These are phyloP conservation scores for Lippia alba DNA, from an alignment of 305 asterid species.

Conservation along the genomic window DNA sequence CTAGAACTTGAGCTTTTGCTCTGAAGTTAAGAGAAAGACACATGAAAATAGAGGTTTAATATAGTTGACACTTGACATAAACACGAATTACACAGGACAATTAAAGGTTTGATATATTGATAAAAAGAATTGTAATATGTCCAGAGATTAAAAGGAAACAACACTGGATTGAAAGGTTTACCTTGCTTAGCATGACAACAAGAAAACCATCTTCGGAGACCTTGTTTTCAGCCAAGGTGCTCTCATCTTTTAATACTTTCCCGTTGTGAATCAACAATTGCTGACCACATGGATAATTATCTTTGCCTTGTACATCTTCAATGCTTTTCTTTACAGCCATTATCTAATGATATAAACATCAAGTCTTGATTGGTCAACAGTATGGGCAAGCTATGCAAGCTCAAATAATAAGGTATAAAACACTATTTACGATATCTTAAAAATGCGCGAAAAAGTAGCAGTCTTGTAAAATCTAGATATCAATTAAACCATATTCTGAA, in stretches of 20 bases:
- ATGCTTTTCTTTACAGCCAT: conserved; percentile 92
- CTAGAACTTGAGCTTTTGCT: conserved; percentile 61
- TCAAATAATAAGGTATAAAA: background rate
- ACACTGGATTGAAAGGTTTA: conserved; percentile 30
- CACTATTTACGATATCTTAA: background rate
- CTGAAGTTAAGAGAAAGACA: conserved; percentile 43
- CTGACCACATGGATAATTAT: conserved; percentile 92
- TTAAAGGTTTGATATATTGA: too few species aligned
- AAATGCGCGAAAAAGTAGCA: background rate
- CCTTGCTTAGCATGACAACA: conserved; percentile 98
- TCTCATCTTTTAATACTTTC: conserved; percentile 89
- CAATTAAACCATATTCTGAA: background rate
- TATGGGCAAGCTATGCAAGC: background rate
- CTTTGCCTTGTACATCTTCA: conserved; percentile 92
- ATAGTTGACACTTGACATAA: background rate
- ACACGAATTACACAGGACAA: background rate
- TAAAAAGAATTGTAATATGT: too few species aligned
- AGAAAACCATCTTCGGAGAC: conserved; percentile 95
- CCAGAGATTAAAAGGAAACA: background rate
- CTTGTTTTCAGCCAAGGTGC: conserved; percentile 79
- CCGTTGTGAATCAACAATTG: conserved; percentile 91
- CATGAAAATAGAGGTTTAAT: background rate
- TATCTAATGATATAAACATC: conserved; percentile 47
- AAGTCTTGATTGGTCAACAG: conserved; percentile 32
- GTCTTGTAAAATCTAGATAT: conserved; percentile 3